A percentile compares a stretch with the other conserved stretches of the same genome.
These are phyloP conservation scores for Podaxis sp. DNA, from an alignment of 768 basidiomycete species.

Conservation along the genomic window DNA sequence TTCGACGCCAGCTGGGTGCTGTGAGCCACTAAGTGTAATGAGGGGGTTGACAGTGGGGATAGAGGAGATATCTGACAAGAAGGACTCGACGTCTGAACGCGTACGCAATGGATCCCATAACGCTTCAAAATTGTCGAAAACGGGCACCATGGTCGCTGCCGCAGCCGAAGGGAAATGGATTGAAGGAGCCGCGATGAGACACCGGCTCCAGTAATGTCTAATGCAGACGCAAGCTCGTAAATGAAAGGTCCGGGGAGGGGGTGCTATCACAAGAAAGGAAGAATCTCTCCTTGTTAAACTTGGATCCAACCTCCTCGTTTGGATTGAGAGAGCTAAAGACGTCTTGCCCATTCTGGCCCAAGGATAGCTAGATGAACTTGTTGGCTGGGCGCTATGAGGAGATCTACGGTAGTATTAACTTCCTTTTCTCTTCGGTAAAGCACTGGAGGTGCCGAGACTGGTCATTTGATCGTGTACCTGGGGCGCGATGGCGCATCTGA, in stretches of 20 bases:
- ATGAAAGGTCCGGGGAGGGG: constrained; percentile 20
- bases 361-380: constrained; percentile 16
- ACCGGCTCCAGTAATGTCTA: constrained; percentile 15
- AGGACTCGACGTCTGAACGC: constrained; percentile 20
- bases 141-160: constrained; percentile 11
- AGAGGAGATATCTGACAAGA: constrained; percentile 19
- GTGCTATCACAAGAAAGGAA: constrained; percentile 28
- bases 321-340: constrained; percentile 22
- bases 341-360: constrained; percentile 31
- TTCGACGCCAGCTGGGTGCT: constrained; percentile 21
- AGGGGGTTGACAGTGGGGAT: constrained; percentile 19
- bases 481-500: background rate
- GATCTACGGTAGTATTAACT: constrained; percentile 17
- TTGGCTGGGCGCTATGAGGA: background rate
- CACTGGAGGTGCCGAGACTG: constrained; percentile 15
- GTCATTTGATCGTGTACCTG: constrained; percentile 12
- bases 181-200: constrained; percentile 14
- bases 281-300: constrained; percentile 18
- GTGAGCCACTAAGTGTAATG: constrained; percentile 27
- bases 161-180: constrained; percentile 14
- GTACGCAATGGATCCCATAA: constrained; percentile 24
- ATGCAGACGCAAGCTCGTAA: constrained; percentile 16
- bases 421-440: constrained; percentile 24
- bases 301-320: constrained; percentile 17
- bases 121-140: constrained; percentile 31